Percentiles rank a stretch among this genome's conserved stretches.
Evolutionary conservation across 139 green algal species (phyloP).

Genomic region (Pleodorina starrii): DNA sequence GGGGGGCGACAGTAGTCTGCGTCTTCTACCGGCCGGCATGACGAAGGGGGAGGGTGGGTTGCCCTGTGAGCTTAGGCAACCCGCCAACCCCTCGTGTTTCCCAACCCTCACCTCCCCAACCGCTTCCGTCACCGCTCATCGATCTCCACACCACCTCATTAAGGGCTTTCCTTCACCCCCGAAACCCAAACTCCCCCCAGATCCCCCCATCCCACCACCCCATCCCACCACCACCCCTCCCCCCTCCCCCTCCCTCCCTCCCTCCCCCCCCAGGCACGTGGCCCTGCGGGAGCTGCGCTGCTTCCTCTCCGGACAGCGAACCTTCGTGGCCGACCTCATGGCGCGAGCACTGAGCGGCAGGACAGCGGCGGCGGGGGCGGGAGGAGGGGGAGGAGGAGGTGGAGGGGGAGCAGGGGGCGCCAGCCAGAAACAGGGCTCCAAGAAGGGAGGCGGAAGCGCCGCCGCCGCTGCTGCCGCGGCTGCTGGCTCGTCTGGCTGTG

Average conservation of each 20-base stretch:
- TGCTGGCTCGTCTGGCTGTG: not conserved
- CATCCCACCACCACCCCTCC: not conserved
- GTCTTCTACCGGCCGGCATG: too few relatives aligned
- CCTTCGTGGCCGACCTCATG: conserved; percentile 57
- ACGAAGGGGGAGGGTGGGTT: too few relatives aligned
- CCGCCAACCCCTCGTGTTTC: too few relatives aligned
- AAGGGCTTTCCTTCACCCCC: too few relatives aligned
- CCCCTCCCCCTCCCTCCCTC: not conserved
- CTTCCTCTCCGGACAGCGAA: conserved; percentile 62
- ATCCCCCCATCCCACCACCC: not conserved
- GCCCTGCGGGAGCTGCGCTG: conserved; percentile 69
- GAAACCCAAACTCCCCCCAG: too few relatives aligned
- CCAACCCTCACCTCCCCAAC: too few relatives aligned
- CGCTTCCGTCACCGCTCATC: too few relatives aligned
- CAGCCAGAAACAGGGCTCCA: not conserved
- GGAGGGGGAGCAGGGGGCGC: not conserved
- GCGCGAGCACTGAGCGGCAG: not conserved
- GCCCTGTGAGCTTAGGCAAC: too few relatives aligned
- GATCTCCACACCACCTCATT: too few relatives aligned
- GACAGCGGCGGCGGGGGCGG: not conserved
- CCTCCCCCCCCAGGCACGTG: conserved; percentile 32
- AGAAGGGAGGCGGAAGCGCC: not conserved
- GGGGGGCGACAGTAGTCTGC: too few relatives aligned
- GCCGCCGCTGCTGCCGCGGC: not conserved
- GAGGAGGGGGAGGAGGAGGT: not conserved